Evolutionary conservation across 345 rosid species (phyloP).

Genomic region (Psidium friedrichsthalianum): DNA sequence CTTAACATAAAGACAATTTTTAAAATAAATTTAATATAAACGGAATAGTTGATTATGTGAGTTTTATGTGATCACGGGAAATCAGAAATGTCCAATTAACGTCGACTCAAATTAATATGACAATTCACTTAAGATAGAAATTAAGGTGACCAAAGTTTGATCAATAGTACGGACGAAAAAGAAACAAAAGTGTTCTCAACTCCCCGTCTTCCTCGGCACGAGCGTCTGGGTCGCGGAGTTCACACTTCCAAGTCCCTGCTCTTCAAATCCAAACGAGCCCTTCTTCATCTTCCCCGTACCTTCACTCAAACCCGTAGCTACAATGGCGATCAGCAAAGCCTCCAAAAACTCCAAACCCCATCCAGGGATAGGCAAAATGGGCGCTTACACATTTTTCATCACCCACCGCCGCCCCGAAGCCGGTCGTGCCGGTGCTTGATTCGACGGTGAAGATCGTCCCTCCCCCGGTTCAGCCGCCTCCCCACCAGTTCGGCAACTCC

Average conservation of each 20-base stretch:
- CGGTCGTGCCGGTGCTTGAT: conserved; percentile 22
- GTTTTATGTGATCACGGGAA: too few relatives aligned
- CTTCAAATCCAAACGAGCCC: not conserved
- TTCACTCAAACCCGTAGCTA: not conserved
- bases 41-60: too few relatives aligned
- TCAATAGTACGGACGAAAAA: too few relatives aligned
- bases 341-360: conserved; percentile 45
- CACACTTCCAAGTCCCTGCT: not conserved
- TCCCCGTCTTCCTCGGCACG: not conserved
- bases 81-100: too few relatives aligned
- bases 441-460: conserved; percentile 24
- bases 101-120: too few relatives aligned
- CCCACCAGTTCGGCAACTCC: conserved; percentile 45
- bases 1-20: too few relatives aligned
- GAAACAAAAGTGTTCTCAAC: too few relatives aligned
- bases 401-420: conserved; percentile 82
- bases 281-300: not conserved
- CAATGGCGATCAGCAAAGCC: conserved; percentile 63
- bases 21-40: too few relatives aligned
- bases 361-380: conserved; percentile 82
- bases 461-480: conserved; percentile 54
- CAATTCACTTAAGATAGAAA: too few relatives aligned
- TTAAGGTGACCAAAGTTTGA: not conserved
- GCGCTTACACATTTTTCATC: conserved; percentile 90
- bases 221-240: not conserved